Conservation (phyloP, 208 protist genomes). For the Endotrypanum monterogeii region DNA sequence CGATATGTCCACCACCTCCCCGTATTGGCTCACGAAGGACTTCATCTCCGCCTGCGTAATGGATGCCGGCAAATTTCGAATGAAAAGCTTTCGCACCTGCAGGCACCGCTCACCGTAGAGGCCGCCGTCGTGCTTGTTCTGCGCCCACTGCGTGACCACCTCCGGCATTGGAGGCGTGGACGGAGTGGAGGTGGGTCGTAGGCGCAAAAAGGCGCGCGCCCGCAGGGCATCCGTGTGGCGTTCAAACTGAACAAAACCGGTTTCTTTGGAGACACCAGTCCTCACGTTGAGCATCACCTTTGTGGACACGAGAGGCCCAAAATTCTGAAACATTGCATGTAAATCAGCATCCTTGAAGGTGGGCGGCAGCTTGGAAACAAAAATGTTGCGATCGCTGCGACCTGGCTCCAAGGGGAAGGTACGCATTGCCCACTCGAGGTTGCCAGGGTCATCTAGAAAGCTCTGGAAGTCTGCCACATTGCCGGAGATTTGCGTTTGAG, state of each 20-base stretch:
- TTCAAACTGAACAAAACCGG: slow-evolving; percentile 50
- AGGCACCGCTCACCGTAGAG: slow-evolving; percentile 57
- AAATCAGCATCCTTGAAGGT: slow-evolving; percentile 38
- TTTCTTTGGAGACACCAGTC: slow-evolving; percentile 47
- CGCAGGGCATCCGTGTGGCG: slow-evolving; percentile 10
- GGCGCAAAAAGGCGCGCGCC: slow-evolving; percentile 17
- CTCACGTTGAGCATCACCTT: slow-evolving; percentile 59
- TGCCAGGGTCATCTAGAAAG: slow-evolving; percentile 20
- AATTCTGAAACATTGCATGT: slow-evolving; percentile 31
- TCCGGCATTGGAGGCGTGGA: slow-evolving; percentile 28
- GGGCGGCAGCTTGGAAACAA: slow-evolving; percentile 42
- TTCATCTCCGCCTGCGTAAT: slow-evolving; percentile 40
- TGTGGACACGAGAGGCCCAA: slow-evolving; percentile 39
- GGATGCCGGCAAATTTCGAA: slow-evolving; percentile 72
- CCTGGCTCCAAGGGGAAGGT: slow-evolving; percentile 16
- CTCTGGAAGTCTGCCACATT: slow-evolving; percentile 18
- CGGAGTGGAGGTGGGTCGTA: slow-evolving; percentile 3
- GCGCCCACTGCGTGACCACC: slow-evolving; percentile 68
- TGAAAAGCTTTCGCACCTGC: slow-evolving; percentile 72
- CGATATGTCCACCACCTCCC: slow-evolving; percentile 46
- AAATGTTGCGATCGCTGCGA: slow-evolving; percentile 49
- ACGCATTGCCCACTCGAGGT: slow-evolving; percentile 27
- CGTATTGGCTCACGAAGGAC: slow-evolving; percentile 39
- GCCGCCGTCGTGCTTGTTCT: slow-evolving; percentile 66
- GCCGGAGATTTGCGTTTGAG: slow-evolving; percentile 14